A percentile compares a stretch with the other conserved stretches of the same genome.
phyloP scores from a whole-genome alignment of 305 asterid genomes.

The Solanum hybrid region DNA sequence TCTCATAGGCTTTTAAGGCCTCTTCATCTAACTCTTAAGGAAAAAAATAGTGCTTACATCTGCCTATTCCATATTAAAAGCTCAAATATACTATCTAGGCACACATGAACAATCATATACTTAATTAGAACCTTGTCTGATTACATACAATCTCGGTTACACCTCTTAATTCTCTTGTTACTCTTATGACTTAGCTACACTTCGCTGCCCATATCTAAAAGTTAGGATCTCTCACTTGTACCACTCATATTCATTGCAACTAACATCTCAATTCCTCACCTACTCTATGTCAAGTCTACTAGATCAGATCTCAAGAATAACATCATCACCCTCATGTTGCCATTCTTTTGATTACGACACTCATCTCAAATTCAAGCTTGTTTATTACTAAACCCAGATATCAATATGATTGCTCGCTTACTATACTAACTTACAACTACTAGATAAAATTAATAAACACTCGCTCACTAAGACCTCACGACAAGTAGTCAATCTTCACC shows the following conservation, averaged over 20 bases:
- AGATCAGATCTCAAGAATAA: background rate
- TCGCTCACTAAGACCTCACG: background rate
- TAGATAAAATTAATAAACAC: background rate
- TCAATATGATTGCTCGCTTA: background rate
- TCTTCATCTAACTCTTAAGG: background rate
- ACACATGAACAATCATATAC: background rate
- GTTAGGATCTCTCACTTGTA: background rate
- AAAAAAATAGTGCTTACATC: background rate
- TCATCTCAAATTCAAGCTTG: background rate
- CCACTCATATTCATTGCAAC: background rate
- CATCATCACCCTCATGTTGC: background rate
- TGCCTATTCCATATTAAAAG: background rate
- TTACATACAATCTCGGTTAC: background rate
- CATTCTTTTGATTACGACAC: background rate
- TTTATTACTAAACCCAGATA: background rate
- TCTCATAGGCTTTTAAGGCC: background rate
- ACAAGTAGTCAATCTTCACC: background rate
- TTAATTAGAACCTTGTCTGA: background rate
- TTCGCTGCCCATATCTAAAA: background rate
- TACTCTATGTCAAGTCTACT: background rate
- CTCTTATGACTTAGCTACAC: background rate
- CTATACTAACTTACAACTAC: background rate
- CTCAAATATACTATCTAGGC: background rate
- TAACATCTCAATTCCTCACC: background rate
- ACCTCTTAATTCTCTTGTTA: background rate